Evolutionary conservation across 2,329 filamentous ascomycete species (phyloP).

Genomic region (Hymenoscyphus repandus): DNA sequence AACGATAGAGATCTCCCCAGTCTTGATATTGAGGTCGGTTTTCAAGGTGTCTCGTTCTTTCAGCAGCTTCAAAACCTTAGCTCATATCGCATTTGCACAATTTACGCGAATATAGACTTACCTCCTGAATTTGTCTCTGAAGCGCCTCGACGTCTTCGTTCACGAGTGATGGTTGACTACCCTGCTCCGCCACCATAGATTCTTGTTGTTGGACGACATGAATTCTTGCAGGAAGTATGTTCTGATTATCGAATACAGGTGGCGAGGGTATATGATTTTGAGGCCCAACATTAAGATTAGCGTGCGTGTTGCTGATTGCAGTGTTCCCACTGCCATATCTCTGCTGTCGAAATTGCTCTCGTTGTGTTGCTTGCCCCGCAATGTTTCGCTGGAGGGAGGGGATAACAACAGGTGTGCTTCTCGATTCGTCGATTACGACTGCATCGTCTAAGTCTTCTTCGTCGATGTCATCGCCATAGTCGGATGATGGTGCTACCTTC

Average conservation of each 20-base stretch:
- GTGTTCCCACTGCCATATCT: constrained; percentile 18
- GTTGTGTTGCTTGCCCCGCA: constrained; percentile 14
- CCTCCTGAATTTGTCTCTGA: constrained; percentile 26
- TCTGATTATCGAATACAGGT: constrained; percentile 12
- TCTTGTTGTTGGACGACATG: constrained; percentile 13
- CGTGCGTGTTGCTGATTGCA: constrained; percentile 7
- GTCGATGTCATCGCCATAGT: constrained; percentile 33
- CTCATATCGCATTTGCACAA: not conserved
- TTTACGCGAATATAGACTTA: constrained; percentile 2
- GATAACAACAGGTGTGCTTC: constrained; percentile 20
- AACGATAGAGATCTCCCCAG: constrained; percentile 71
- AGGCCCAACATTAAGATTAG: constrained; percentile 10
- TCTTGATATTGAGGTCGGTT: constrained; percentile 54
- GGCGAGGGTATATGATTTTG: constrained; percentile 3
- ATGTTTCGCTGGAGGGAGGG: constrained; percentile 14
- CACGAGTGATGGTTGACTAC: constrained; percentile 10
- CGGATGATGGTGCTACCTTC: constrained; percentile 29
- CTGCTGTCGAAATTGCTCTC: constrained; percentile 22
- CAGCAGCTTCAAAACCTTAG: constrained; percentile 30
- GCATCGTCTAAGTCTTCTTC: constrained; percentile 47
- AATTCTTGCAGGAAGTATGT: not conserved
- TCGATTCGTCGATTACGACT: constrained; percentile 40
- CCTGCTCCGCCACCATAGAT: constrained; percentile 13
- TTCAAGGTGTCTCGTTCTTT: constrained; percentile 51
- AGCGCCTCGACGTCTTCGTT: constrained; percentile 18